phyloP scores from a whole-genome alignment of 257 asterid genomes.

The Lithospermum erythrorhizon region DNA sequence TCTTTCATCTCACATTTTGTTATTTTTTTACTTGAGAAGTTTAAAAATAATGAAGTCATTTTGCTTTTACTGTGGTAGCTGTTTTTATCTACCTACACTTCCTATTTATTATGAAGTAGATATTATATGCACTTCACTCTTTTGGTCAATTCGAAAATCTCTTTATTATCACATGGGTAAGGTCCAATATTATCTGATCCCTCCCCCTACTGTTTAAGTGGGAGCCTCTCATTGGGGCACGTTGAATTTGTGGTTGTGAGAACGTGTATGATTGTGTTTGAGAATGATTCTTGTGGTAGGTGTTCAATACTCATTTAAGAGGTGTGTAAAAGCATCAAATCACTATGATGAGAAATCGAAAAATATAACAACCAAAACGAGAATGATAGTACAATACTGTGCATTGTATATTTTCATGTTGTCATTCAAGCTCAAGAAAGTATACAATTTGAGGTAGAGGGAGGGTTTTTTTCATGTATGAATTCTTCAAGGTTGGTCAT shows the following conservation, averaged over 20 bases:
- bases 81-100: too few relatives aligned
- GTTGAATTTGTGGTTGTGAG: too few relatives aligned
- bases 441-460: background rate
- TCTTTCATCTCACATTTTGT: too few relatives aligned
- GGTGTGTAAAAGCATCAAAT: background rate
- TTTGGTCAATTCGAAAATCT: too few relatives aligned
- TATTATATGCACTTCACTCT: too few relatives aligned
- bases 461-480: background rate
- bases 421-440: background rate
- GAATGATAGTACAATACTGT: background rate
- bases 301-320: background rate
- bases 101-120: too few relatives aligned
- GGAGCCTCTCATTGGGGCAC: too few relatives aligned
- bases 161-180: too few relatives aligned
- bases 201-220: too few relatives aligned
- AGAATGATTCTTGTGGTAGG: background rate
- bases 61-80: background rate
- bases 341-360: background rate
- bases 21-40: too few relatives aligned
- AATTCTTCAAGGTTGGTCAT: constrained; percentile 17
- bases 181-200: too few relatives aligned
- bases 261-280: background rate
- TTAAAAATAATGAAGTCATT: too few relatives aligned
- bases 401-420: background rate
- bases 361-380: background rate